Evolutionary conservation across 2,329 filamentous ascomycete genomes (phyloP).

Genomic region (Polychaeton citri): DNA sequence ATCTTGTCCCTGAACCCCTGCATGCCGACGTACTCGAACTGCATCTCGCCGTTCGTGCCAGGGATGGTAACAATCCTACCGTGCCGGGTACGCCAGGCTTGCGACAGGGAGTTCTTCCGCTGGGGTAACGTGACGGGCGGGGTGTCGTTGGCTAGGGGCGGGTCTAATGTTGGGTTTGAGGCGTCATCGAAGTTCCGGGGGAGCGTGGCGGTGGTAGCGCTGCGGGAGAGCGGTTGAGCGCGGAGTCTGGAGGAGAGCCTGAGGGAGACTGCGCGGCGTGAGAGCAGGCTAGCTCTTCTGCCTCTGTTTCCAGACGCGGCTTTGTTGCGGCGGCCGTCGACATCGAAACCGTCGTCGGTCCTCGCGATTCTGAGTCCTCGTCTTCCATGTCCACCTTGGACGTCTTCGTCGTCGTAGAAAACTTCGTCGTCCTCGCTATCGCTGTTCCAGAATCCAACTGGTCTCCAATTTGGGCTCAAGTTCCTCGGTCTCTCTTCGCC

Average conservation of each 20-base stretch:
- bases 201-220: neutral
- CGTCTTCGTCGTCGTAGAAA: too few relatives aligned
- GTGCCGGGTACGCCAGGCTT: neutral
- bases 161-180: neutral
- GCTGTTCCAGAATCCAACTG: conserved; percentile 48
- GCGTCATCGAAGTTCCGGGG: neutral
- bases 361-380: too few relatives aligned
- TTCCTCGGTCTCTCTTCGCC: conserved; percentile 26
- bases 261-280: neutral
- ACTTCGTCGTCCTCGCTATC: conserved; percentile 26
- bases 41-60: conserved; percentile 29
- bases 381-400: too few relatives aligned
- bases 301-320: too few relatives aligned
- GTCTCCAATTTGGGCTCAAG: conserved; percentile 50
- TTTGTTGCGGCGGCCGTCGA: too few relatives aligned
- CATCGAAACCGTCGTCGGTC: too few relatives aligned
- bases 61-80: conserved; percentile 4
- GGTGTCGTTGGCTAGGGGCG: neutral
- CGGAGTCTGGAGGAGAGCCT: neutral
- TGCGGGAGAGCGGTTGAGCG: neutral
- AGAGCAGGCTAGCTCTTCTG: too few relatives aligned
- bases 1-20: conserved; percentile 36
- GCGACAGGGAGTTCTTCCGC: neutral
- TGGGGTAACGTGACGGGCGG: too few relatives aligned
- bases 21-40: conserved; percentile 33